Conservation (phyloP, 2,329 filamentous ascomycete genomes). For the Tolypocladium ophioglossoides region DNA sequence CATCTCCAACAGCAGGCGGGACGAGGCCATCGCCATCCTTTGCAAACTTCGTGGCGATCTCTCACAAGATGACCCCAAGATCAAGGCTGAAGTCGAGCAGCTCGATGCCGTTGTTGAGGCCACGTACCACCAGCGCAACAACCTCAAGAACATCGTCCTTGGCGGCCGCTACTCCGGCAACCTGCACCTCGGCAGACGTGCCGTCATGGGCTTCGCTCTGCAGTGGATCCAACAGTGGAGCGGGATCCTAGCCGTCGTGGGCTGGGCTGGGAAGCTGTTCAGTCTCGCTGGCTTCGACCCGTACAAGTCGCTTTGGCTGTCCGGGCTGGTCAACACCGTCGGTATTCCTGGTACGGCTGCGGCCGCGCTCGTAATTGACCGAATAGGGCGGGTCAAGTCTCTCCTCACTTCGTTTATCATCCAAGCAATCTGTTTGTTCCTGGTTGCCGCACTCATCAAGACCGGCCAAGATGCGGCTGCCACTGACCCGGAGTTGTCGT, state of each 20-base stretch:
- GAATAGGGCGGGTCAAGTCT: conserved; percentile 28
- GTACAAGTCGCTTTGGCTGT: conserved; percentile 23
- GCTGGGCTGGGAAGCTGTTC: conserved; percentile 17
- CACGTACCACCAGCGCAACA: conserved; percentile 25
- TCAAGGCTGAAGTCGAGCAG: conserved; percentile 24
- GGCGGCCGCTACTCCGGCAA: conserved; percentile 24
- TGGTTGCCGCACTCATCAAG: conserved; percentile 22
- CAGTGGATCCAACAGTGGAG: conserved; percentile 34
- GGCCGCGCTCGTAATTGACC: conserved; percentile 38
- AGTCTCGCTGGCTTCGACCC: conserved; percentile 12
- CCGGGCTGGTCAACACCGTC: conserved; percentile 39
- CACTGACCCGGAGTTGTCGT: conserved; percentile 5
- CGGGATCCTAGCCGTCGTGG: conserved; percentile 29
- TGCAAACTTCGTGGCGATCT: conserved; percentile 19
- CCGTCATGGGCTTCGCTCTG: conserved; percentile 27
- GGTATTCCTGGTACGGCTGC: conserved; percentile 40
- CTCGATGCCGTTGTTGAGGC: conserved; percentile 28
- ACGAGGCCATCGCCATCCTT: conserved; percentile 23
- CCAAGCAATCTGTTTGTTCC: conserved; percentile 16
- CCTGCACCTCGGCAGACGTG: conserved; percentile 26
- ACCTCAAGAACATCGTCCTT: conserved; percentile 27
- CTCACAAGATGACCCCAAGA: conserved; percentile 18
- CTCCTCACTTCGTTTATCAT: conserved; percentile 18
- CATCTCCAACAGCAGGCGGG: conserved; percentile 20
- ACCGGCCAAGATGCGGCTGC: conserved; percentile 8